These are phyloP conservation scores for Voacanga thouarsii DNA, from an alignment of 257 asterid species.

Conservation along the genomic window DNA sequence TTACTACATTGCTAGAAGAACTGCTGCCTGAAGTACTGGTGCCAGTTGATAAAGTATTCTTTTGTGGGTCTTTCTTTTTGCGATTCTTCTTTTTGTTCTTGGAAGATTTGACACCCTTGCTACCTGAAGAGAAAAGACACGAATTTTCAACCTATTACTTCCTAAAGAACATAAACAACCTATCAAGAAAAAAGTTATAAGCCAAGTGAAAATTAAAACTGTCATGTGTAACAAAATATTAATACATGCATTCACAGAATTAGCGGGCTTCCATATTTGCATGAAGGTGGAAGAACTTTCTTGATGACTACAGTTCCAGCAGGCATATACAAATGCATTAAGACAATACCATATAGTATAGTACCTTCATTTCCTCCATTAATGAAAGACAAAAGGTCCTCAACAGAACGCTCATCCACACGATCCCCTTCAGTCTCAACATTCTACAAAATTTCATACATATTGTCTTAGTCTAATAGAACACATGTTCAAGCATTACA, in stretches of 20 bases:
- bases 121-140: constrained; percentile 44
- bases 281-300: not conserved
- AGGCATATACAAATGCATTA: not conserved
- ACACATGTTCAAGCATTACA: constrained; percentile 15
- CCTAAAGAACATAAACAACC: not conserved
- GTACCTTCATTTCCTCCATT: constrained; percentile 69
- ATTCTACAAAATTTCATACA: constrained; percentile 41
- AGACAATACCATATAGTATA: not conserved
- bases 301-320: not conserved
- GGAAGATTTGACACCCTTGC: constrained; percentile 51
- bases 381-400: constrained; percentile 85
- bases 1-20: constrained; percentile 43
- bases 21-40: constrained; percentile 40
- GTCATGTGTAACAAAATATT: not conserved
- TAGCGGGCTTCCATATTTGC: not conserved
- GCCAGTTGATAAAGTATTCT: constrained; percentile 44
- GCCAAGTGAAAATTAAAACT: not conserved
- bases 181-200: not conserved
- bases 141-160: not conserved
- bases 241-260: not conserved
- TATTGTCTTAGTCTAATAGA: constrained; percentile 27
- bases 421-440: constrained; percentile 76
- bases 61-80: constrained; percentile 75
- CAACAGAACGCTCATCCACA: constrained; percentile 88
- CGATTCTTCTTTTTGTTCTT: constrained; percentile 85